Percentiles rank a stretch among this genome's conserved stretches.
These are phyloP conservation scores for Tylopilus sp. DNA, from an alignment of 1,284 basidiomycete species.

Conservation along the genomic window DNA sequence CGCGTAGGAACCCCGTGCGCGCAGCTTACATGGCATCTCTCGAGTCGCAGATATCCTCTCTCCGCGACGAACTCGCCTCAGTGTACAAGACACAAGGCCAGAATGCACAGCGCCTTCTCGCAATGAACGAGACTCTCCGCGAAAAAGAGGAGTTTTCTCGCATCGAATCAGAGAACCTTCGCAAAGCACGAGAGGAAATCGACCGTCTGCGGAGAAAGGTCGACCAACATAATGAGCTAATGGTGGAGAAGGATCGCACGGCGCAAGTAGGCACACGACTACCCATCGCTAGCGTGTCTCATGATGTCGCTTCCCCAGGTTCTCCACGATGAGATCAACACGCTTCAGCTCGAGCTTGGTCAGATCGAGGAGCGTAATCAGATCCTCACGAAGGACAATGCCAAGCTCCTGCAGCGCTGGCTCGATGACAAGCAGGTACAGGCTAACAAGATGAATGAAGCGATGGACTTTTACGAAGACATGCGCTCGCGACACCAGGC, in stretches of 20 bases:
- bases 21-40: constrained; percentile 85
- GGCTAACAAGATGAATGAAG: constrained; percentile 93
- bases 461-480: constrained; percentile 77
- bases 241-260: constrained; percentile 83
- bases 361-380: constrained; percentile 86
- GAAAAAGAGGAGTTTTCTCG: constrained; percentile 84
- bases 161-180: constrained; percentile 70
- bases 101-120: constrained; percentile 86
- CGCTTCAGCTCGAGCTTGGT: constrained; percentile 83
- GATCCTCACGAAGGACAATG: constrained; percentile 86
- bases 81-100: constrained; percentile 96
- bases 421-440: constrained; percentile 90
- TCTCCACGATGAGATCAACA: constrained; percentile 90
- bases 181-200: constrained; percentile 70
- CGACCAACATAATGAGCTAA: constrained; percentile 79
- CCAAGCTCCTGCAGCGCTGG: constrained; percentile 91
- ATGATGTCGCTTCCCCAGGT: constrained; percentile 49
- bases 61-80: constrained; percentile 86
- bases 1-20: constrained; percentile 69
- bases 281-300: not conserved
- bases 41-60: constrained; percentile 86
- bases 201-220: constrained; percentile 66
- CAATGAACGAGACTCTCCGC: constrained; percentile 90
- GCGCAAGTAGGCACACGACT: constrained; percentile 59
- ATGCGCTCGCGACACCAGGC: constrained; percentile 67